phyloP scores from a whole-genome alignment of 352 stramenopile genomes.

The Peronospora farinosa region DNA sequence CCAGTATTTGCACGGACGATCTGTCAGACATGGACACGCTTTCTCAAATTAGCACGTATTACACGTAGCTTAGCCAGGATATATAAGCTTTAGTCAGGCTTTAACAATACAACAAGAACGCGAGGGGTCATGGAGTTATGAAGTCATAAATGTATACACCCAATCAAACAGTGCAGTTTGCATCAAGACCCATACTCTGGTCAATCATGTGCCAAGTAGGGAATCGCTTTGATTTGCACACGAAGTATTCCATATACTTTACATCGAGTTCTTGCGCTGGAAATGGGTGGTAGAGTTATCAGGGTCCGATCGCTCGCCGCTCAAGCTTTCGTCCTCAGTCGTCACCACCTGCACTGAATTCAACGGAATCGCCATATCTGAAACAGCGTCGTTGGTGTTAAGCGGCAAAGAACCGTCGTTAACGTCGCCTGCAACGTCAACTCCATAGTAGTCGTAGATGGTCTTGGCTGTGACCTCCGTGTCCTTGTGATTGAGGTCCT shows the following conservation, averaged over 20 bases:
- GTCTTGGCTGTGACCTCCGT: slow-evolving; percentile 52
- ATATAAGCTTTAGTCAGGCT: background rate
- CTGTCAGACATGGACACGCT: slow-evolving; percentile 44
- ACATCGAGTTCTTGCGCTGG: slow-evolving; percentile 50
- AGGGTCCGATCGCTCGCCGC: slow-evolving; percentile 25
- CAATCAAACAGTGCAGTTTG: background rate
- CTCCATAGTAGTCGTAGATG: slow-evolving; percentile 59
- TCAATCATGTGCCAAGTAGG: background rate
- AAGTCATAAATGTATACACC: background rate
- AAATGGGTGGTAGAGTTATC: slow-evolving; percentile 28
- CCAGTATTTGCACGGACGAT: slow-evolving; percentile 53
- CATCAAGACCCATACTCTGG: slow-evolving; percentile 4
- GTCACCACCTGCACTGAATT: slow-evolving; percentile 30
- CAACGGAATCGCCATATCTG: slow-evolving; percentile 5
- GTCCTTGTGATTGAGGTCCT: slow-evolving; percentile 82
- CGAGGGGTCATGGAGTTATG: background rate
- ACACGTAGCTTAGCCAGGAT: slow-evolving; percentile 5
- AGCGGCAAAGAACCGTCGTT: slow-evolving; percentile 24
- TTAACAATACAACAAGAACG: slow-evolving; percentile 1
- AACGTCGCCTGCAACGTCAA: slow-evolving; percentile 32
- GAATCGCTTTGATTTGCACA: slow-evolving; percentile 17
- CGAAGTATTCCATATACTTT: slow-evolving; percentile 24
- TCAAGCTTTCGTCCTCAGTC: slow-evolving; percentile 35
- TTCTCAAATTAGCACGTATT: slow-evolving; percentile 43
- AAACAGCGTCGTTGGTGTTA: slow-evolving; percentile 11